These are phyloP conservation scores for Saprolegnia diclina DNA, from an alignment of 352 stramenopile genomes.

Conservation along the genomic window DNA sequence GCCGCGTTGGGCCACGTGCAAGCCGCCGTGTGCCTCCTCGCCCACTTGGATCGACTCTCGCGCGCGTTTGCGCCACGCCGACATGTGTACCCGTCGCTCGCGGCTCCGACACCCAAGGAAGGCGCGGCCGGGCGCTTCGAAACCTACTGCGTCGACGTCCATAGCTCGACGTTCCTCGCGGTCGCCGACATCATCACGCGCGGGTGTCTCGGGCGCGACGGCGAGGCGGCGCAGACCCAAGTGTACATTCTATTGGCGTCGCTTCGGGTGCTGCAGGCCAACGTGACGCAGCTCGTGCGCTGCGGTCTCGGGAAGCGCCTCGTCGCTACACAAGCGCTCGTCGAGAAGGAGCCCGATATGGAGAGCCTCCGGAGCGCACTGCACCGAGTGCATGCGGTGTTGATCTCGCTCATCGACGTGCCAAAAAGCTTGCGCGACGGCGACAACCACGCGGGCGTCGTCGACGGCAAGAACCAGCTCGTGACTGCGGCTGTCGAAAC, in stretches of 20 bases:
- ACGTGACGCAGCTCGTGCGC: constrained; percentile 59
- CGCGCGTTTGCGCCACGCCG: constrained; percentile 35
- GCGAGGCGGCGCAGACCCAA: constrained; percentile 34
- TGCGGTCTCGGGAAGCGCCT: constrained; percentile 46
- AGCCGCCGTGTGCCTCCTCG: constrained; percentile 53
- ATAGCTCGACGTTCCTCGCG: constrained; percentile 34
- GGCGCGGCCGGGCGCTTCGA: not conserved
- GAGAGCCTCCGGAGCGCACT: not conserved
- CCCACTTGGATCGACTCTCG: constrained; percentile 70
- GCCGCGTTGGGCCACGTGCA: constrained; percentile 34
- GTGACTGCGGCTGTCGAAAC: constrained; percentile 44
- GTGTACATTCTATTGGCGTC: constrained; percentile 60
- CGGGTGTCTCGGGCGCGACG: not conserved
- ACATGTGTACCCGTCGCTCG: constrained; percentile 9
- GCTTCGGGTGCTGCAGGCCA: constrained; percentile 68
- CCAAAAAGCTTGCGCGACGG: constrained; percentile 1
- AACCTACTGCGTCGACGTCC: constrained; percentile 34
- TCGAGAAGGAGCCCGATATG: not conserved
- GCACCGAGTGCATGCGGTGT: not conserved
- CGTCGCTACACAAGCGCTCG: constrained; percentile 13
- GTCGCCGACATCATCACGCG: constrained; percentile 28
- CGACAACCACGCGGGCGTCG: constrained; percentile 9
- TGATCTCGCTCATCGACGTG: constrained; percentile 15
- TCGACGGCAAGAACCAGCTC: constrained; percentile 31
- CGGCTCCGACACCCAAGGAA: not conserved